These are phyloP conservation scores for Lipomyces spencermartinsiae DNA, from an alignment of 805 yeast genomes.

Conservation along the genomic window DNA sequence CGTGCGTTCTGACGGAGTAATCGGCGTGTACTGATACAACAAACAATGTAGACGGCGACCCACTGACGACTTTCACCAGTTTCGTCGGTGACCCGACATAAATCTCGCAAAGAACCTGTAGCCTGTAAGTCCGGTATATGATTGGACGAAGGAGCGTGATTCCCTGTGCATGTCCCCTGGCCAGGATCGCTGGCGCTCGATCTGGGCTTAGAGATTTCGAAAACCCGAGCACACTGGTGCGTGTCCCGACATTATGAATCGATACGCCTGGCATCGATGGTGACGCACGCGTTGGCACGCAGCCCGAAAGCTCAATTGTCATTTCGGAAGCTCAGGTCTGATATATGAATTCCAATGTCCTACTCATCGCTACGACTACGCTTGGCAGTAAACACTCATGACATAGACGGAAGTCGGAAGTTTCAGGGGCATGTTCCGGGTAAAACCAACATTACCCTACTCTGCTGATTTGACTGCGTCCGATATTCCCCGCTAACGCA, in stretches of 20 bases:
- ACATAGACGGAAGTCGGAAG: too few relatives aligned
- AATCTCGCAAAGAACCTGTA: constrained; percentile 1
- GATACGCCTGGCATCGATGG: background rate
- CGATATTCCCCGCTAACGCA: too few relatives aligned
- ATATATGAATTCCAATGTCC: too few relatives aligned
- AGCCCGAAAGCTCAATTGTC: background rate
- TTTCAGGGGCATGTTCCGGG: too few relatives aligned
- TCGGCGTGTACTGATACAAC: constrained; percentile 14
- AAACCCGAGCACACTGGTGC: background rate
- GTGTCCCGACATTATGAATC: background rate
- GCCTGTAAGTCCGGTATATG: background rate
- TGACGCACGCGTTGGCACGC: background rate
- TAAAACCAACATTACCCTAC: too few relatives aligned
- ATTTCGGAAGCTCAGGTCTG: background rate
- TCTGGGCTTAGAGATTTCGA: background rate
- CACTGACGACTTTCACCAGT: background rate
- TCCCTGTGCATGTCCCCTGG: constrained; percentile 9
- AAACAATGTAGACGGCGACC: background rate
- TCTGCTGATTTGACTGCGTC: too few relatives aligned
- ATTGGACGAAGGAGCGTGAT: constrained; percentile 3
- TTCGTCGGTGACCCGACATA: constrained; percentile 11
- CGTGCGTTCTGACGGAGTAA: constrained; percentile 6
- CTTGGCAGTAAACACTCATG: too few relatives aligned
- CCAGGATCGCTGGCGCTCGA: background rate
- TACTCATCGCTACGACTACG: too few relatives aligned